phyloP scores from a whole-genome alignment of 2,329 filamentous ascomycete genomes.

The Trichophyton schoenleinii region DNA sequence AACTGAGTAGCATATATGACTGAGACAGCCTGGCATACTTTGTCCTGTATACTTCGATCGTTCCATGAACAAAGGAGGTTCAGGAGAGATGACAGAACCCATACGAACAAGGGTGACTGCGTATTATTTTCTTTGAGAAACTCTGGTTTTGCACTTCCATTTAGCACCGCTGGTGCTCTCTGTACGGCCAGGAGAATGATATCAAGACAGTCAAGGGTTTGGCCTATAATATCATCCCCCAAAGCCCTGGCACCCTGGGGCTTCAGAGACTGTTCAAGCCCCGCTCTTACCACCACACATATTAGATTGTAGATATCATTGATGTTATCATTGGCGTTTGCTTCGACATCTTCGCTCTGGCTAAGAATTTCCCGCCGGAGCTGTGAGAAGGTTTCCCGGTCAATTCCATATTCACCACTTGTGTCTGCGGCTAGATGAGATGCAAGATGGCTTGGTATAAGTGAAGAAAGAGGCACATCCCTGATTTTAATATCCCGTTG shows the following conservation, averaged over 20 bases:
- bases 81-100: conserved; percentile 43
- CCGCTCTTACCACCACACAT: conserved; percentile 68
- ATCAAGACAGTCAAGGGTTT: conserved; percentile 55
- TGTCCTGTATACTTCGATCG: conserved; percentile 30
- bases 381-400: conserved; percentile 61
- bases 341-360: conserved; percentile 31
- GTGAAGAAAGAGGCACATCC: conserved; percentile 50
- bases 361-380: conserved; percentile 54
- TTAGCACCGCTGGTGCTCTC: conserved; percentile 55
- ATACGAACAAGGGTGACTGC: conserved; percentile 40
- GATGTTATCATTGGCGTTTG: conserved; percentile 50
- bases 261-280: conserved; percentile 52
- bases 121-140: conserved; percentile 36
- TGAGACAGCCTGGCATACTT: conserved; percentile 26
- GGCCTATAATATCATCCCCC: conserved; percentile 37
- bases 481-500: conserved; percentile 2
- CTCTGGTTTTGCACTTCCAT: conserved; percentile 53
- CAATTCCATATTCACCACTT: conserved; percentile 49
- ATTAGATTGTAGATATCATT: conserved; percentile 75
- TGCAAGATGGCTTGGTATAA: conserved; percentile 75
- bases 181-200: conserved; percentile 64
- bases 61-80: conserved; percentile 34
- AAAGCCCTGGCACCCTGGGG: conserved; percentile 11
- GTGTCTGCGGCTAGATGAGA: conserved; percentile 60
- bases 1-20: conserved; percentile 23